Evolutionary conservation across 768 basidiomycete species (phyloP).

Genomic region (Gautieria morchelliformis): DNA sequence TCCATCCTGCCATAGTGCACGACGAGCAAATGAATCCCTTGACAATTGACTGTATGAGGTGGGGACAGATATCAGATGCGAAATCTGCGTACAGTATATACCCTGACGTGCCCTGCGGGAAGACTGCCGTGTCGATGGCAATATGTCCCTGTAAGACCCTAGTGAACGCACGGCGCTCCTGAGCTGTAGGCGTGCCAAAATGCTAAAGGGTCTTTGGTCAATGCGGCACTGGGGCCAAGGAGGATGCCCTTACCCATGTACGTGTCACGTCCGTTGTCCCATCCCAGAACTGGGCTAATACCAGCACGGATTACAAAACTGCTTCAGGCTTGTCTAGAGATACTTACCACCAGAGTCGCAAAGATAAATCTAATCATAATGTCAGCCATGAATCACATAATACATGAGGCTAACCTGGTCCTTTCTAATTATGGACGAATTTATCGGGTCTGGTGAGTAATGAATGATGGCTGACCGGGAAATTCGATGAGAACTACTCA

Average conservation of each 20-base stretch:
- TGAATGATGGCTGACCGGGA: constrained; percentile 72
- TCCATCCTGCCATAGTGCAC: constrained; percentile 78
- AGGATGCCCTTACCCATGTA: constrained; percentile 52
- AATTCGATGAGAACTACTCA: not conserved
- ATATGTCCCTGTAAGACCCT: constrained; percentile 89
- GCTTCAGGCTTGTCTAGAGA: not conserved
- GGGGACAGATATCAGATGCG: not conserved
- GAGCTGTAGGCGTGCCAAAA: constrained; percentile 74
- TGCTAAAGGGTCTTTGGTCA: constrained; percentile 37
- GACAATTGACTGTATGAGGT: not conserved
- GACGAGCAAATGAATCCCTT: constrained; percentile 76
- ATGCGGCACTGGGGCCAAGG: not conserved
- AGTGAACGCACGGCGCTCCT: constrained; percentile 84
- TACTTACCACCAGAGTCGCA: constrained; percentile 78
- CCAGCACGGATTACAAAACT: not conserved
- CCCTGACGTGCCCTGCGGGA: constrained; percentile 72
- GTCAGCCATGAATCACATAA: not conserved
- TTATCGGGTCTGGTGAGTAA: constrained; percentile 69
- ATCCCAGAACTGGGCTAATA: constrained; percentile 70
- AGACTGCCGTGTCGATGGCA: constrained; percentile 74
- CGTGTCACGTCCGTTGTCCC: constrained; percentile 95
- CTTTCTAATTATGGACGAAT: constrained; percentile 65
- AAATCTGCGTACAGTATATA: constrained; percentile 40
- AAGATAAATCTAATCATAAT: constrained; percentile 46
- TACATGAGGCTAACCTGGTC: constrained; percentile 44